Percentiles rank a stretch among this genome's conserved stretches.
Evolutionary conservation across 495 filamentous ascomycete genomes (phyloP).

Genomic region (Penicillium cosmopolitanum): DNA sequence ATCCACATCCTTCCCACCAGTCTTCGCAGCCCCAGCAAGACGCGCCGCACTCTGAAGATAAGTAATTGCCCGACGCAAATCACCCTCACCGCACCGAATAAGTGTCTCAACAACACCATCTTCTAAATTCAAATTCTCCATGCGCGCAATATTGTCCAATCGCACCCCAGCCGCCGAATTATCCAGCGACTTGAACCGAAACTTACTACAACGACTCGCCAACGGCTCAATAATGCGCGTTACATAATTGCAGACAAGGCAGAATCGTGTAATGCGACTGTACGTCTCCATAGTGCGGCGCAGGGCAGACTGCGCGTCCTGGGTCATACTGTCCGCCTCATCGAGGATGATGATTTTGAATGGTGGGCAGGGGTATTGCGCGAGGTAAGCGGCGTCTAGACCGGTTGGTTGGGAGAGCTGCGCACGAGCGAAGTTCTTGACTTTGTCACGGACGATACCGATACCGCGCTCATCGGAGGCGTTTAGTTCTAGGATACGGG

Average conservation of each 20-base stretch:
- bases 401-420: conserved; percentile 82
- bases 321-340: conserved; percentile 98
- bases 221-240: conserved; percentile 97
- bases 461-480: conserved; percentile 99
- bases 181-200: conserved; percentile 95
- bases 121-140: conserved; percentile 74
- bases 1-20: conserved; percentile 52
- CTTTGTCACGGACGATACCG: conserved; percentile 94
- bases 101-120: conserved; percentile 80
- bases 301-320: conserved; percentile 92
- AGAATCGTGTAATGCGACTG: conserved; percentile 93
- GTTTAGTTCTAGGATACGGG: conserved; percentile 96
- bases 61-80: conserved; percentile 94
- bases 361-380: conserved; percentile 88
- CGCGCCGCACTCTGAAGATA: conserved; percentile 90
- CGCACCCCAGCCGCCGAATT: conserved; percentile 74
- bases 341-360: conserved; percentile 99
- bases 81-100: conserved; percentile 86
- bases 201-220: conserved; percentile 89
- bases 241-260: conserved; percentile 98
- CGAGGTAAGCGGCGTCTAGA: conserved; percentile 63
- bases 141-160: conserved; percentile 76
- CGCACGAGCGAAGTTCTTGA: conserved; percentile 96
- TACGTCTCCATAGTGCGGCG: conserved; percentile 98
- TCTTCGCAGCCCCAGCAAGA: conserved; percentile 64